Conservation (phyloP, 345 rosid genomes). For the Eucalyptus camaldulensis region DNA sequence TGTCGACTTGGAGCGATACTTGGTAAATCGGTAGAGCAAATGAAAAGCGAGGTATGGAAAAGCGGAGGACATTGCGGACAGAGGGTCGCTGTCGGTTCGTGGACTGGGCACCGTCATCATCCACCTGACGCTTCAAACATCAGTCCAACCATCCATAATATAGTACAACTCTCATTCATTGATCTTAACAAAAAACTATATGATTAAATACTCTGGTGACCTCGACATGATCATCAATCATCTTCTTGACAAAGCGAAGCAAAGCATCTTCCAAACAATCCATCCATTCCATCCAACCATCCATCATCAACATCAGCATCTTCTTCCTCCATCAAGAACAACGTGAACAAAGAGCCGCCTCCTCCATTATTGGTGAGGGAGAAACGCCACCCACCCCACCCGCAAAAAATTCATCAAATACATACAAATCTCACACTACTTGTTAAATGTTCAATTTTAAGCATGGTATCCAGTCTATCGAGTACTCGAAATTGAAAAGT, state of each 20-base stretch:
- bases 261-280: not conserved
- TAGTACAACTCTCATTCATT: not conserved
- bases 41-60: no score
- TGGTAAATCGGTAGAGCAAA: no score
- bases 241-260: not conserved
- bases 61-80: not conserved
- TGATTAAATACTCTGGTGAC: not conserved
- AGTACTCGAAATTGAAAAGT: not conserved
- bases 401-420: no score
- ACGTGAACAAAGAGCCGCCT: no score
- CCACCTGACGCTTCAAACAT: not conserved
- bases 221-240: not conserved
- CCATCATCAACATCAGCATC: no score
- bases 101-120: conserved; percentile 5
- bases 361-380: no score
- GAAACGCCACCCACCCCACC: no score
- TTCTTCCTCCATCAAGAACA: no score
- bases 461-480: no score
- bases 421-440: not conserved
- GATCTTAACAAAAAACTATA: not conserved
- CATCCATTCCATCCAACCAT: not conserved
- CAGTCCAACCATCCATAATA: not conserved
- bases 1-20: no score
- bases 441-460: no score
- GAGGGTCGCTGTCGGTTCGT: not conserved